Evolutionary conservation across 805 yeast species (phyloP), one percentile per base, ranked within the genome.

Genomic region (Saturnispora zaruensis): DNA sequence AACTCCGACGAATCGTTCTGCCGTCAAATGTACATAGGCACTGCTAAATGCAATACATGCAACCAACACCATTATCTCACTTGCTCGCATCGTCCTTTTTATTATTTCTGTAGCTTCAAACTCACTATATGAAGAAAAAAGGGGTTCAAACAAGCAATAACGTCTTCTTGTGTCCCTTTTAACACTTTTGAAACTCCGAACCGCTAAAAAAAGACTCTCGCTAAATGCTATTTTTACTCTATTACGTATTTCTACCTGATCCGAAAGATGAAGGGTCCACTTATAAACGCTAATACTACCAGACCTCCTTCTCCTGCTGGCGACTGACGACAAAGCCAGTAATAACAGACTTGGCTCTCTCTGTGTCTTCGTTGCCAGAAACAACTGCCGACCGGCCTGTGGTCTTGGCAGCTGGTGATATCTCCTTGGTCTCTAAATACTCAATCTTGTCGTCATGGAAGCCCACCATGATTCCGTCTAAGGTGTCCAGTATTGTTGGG

Each of bases 391-490:
- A 8, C 32, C 32, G 9, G 32, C 13, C 32, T 8, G 32, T 28
- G 32, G 32, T 28, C 32, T 28, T 28, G 4, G 32, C 4, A 13
- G 32, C 32, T 24, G 45, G 41, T 6, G 32, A n/a, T 9, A 47
- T 47, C n/a, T 41, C 50, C 24, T 44, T 30, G 20, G 41, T 23
- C 28, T 69, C 67, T 18, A 75, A 64, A 59, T 67, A 65, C 43
- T 74, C 71, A 11, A 77, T 67, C 48, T 63, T 65, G 54, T 78
- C 78, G 0, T 81, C 81, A 32, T 71, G 74, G 55, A 78, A 78
- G 9, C 81, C 82, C 23, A 77, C 65, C 76, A 81, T 73, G 7
- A 82, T 79, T 0, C 82, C 82, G 55, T 77, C 70, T 50, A 77
- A 59, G 5, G 73, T 70, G 50, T 76, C 76, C 1, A 61, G 59